Conservation (phyloP, 1,284 basidiomycete genomes). For the Marasmius fiardii region DNA sequence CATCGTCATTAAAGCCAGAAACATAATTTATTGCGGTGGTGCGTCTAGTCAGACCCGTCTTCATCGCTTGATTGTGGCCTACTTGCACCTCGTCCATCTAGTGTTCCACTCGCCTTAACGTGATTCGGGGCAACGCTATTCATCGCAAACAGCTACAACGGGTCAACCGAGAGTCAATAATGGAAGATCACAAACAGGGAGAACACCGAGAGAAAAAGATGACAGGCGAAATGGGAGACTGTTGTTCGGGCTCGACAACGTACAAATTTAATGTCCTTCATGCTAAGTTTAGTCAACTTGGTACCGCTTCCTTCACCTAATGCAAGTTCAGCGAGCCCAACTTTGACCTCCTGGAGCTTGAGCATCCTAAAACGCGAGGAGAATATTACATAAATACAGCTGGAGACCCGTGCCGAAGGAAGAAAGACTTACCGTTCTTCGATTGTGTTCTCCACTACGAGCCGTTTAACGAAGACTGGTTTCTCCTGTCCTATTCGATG, state of each 20-base stretch:
- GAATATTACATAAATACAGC: background rate
- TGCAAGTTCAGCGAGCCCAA: constrained; percentile 60
- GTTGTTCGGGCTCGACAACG: constrained; percentile 10
- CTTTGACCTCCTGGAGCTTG: constrained; percentile 61
- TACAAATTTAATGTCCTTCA: constrained; percentile 56
- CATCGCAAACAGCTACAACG: background rate
- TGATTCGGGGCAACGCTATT: background rate
- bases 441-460: constrained; percentile 63
- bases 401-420: background rate
- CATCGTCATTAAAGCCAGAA: too few relatives aligned
- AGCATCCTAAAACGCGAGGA: constrained; percentile 44
- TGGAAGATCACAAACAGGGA: background rate
- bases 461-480: constrained; percentile 63
- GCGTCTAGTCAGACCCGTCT: too few relatives aligned
- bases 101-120: background rate
- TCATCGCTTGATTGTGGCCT: too few relatives aligned
- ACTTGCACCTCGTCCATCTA: too few relatives aligned
- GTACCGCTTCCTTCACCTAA: constrained; percentile 60
- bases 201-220: background rate
- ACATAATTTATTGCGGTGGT: too few relatives aligned
- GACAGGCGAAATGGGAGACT: background rate
- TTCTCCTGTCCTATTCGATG: constrained; percentile 74
- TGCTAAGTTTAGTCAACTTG: constrained; percentile 58
- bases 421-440: constrained; percentile 55
- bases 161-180: background rate